Evolutionary conservation across 2,329 filamentous ascomycete species (phyloP), one percentile per base, ranked within the genome.

Genomic region (Davidsoniella australis): DNA sequence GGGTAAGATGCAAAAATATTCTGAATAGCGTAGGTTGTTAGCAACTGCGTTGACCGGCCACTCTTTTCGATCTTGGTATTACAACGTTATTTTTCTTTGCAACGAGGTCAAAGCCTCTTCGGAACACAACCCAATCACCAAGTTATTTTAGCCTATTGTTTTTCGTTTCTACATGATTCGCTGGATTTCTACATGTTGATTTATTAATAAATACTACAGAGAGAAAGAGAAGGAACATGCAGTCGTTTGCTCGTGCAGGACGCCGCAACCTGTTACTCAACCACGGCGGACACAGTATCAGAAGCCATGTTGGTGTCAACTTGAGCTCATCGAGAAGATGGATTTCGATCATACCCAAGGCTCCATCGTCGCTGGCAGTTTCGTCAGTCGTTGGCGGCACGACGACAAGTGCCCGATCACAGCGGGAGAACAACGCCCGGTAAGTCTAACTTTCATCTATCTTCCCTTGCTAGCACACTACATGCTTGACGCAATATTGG

Each of bases 221-320:
- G 16, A 47, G 9, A 29, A 20, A 40, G 23, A 40, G 20, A 40
- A 17, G 20, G 14, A 8, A 33, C 20, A 52, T 52, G 50, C 50
- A 48, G 41, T 42, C 46, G 9, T 52, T 52, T 46, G 41, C 45
- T 16, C 41, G 50, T 45, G 50, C 45, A 33, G 41, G 33, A 9
- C 33, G 41, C 4, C 50, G 41, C 20, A 48, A 36, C 18, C 37
- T 41, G 23, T 26, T 41, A 14, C 38, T 48, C 8, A 20, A 29
- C n/a, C 26, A 26, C 41, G 23, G 37, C 23, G 40, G 36, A 18
- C 10, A 26, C 5, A 26, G 18, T 41, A 26, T 16, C 8, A 37
- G 43, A n/a, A 36, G 20, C 9, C 9, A 33, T 9, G 29, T 12
- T 12, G 29, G 29, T 12, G 20, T 23, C 16, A 23, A 41, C 40